Percentiles rank a stretch among this genome's conserved stretches.
Conservation (phyloP, 2,329 filamentous ascomycete species). For the Coleophoma crateriformis region DNA sequence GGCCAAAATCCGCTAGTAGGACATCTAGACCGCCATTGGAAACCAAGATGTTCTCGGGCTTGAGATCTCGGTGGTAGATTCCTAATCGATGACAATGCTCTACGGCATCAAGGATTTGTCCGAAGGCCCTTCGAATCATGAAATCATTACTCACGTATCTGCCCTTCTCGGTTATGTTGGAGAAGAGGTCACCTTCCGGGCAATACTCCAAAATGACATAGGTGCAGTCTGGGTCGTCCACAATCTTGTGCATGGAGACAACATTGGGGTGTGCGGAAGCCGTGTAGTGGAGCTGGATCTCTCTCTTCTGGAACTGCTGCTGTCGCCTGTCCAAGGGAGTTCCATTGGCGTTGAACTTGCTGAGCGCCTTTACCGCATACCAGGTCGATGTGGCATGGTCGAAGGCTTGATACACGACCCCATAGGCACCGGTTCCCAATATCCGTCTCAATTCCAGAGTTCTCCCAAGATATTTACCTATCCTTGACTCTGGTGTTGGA, state of each 20-base stretch:
- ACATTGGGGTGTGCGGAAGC: conserved; percentile 90
- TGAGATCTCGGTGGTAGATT: conserved; percentile 96
- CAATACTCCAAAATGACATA: conserved; percentile 97
- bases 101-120: conserved; percentile 95
- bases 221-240: conserved; percentile 87
- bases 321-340: conserved; percentile 76
- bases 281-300: conserved; percentile 86
- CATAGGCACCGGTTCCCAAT: conserved; percentile 90
- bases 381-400: conserved; percentile 60
- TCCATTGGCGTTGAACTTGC: conserved; percentile 74
- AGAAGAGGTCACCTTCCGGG: conserved; percentile 93
- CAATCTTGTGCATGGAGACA: conserved; percentile 87
- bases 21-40: conserved; percentile 83
- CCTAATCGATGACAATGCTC: conserved; percentile 89
- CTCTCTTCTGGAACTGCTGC: conserved; percentile 82
- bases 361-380: conserved; percentile 95
- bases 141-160: conserved; percentile 91
- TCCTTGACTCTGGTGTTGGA: conserved; percentile 68
- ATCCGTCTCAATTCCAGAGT: conserved; percentile 74
- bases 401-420: conserved; percentile 89
- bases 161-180: conserved; percentile 92
- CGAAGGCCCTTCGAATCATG: conserved; percentile 79
- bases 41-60: conserved; percentile 97
- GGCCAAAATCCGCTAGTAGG: conserved; percentile 95
- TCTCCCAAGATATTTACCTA: conserved; percentile 72